phyloP scores from a whole-genome alignment of 192 early-diverging fungal genomes.

The Kickxella alabastrina region DNA sequence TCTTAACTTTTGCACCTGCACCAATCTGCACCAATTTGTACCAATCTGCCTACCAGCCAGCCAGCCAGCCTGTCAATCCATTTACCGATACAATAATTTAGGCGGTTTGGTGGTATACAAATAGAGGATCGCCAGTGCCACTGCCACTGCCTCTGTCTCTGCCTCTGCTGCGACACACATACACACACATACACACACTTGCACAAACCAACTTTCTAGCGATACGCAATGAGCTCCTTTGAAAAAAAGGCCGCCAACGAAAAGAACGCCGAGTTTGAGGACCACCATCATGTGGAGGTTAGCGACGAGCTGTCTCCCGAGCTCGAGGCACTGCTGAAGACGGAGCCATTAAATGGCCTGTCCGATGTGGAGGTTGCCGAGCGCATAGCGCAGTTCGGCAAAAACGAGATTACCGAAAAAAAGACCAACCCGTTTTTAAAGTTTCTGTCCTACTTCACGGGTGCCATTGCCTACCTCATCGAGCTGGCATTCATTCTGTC shows the following conservation, averaged over 20 bases:
- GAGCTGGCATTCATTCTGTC: conserved; percentile 84
- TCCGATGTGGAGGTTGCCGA: conserved; percentile 68
- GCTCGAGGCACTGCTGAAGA: conserved; percentile 76
- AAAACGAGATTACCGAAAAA: conserved; percentile 77
- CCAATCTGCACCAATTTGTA: no score
- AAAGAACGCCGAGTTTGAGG: conserved; percentile 58
- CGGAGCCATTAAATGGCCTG: conserved; percentile 75
- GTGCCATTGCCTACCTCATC: conserved; percentile 86
- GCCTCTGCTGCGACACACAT: no score
- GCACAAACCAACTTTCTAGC: no score
- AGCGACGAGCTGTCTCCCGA: conserved; percentile 77
- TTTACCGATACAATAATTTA: no score
- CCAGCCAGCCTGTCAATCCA: no score
- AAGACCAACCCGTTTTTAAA: conserved; percentile 83
- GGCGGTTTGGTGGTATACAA: no score
- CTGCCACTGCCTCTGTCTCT: no score
- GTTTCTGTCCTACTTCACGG: conserved; percentile 82
- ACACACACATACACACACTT: no score
- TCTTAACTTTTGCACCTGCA: no score
- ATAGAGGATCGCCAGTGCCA: no score
- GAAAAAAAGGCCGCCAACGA: conserved; percentile 44
- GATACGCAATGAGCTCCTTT: no score
- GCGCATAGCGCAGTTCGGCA: conserved; percentile 71
- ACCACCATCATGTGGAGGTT: conserved; percentile 71
- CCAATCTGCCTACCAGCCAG: no score